These are phyloP conservation scores for Elsinoe batatas DNA, from an alignment of 2,329 filamentous ascomycete species.

Conservation along the genomic window DNA sequence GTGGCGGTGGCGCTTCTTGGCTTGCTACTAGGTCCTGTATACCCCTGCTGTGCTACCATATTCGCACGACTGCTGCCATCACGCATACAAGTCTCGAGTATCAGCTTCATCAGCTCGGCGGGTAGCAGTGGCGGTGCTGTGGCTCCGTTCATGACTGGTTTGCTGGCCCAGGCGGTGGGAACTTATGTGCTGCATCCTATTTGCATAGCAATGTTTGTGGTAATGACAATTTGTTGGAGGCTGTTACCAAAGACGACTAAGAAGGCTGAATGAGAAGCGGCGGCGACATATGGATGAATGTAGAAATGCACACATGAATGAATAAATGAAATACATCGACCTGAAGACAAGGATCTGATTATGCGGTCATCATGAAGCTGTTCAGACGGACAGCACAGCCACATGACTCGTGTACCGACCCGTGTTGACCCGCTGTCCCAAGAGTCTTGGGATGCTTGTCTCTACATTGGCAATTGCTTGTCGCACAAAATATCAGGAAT, in stretches of 20 bases:
- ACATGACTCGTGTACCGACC: neutral
- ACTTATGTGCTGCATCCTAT: slow-evolving; percentile 58
- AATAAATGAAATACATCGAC: neutral
- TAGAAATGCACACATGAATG: neutral
- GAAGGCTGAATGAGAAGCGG: slow-evolving; percentile 44
- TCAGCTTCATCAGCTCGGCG: slow-evolving; percentile 60
- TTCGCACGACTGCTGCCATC: slow-evolving; percentile 52
- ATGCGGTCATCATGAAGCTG: too few relatives aligned
- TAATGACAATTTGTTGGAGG: slow-evolving; percentile 59
- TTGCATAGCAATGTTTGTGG: slow-evolving; percentile 53
- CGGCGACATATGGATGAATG: too few relatives aligned
- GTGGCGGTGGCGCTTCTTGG: slow-evolving; percentile 52
- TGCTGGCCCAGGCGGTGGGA: slow-evolving; percentile 52
- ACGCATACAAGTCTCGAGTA: slow-evolving; percentile 50
- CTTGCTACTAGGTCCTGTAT: slow-evolving; percentile 66
- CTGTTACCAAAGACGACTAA: slow-evolving; percentile 48
- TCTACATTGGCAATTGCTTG: slow-evolving; percentile 3
- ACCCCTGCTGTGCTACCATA: slow-evolving; percentile 59
- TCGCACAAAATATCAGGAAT: neutral
- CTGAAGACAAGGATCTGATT: neutral
- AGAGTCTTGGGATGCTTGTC: slow-evolving; percentile 3
- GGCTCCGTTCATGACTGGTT: slow-evolving; percentile 55
- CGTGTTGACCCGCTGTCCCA: neutral
- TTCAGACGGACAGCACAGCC: too few relatives aligned
- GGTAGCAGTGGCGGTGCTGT: slow-evolving; percentile 60